phyloP scores from a whole-genome alignment of 2,329 filamentous ascomycete genomes.

The Epichloe coenophiala region DNA sequence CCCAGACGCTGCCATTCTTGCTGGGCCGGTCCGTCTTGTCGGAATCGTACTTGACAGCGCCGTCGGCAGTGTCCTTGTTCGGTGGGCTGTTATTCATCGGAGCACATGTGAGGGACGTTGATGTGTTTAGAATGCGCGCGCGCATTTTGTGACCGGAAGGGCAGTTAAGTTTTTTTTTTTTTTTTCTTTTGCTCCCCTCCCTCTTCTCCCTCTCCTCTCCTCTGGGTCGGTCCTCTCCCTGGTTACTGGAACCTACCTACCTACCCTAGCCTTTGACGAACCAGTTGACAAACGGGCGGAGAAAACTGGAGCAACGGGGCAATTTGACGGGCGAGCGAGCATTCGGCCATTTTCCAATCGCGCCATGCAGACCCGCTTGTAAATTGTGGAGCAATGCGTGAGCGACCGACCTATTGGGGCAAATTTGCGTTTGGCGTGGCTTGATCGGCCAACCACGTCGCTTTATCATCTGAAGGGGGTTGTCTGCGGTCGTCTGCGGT shows the following conservation, averaged over 20 bases:
- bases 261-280: too few species aligned
- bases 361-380: background rate
- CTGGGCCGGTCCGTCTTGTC: constrained; percentile 7
- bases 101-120: background rate
- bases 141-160: background rate
- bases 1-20: constrained; percentile 3
- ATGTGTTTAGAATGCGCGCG: background rate
- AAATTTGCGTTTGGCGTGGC: background rate
- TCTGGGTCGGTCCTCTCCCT: too few species aligned
- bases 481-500: too few species aligned
- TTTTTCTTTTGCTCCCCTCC: background rate
- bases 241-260: too few species aligned
- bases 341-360: background rate
- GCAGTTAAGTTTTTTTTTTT: background rate
- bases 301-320: constrained; percentile 1
- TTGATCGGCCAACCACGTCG: background rate
- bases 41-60: constrained; percentile 3
- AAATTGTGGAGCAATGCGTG: background rate
- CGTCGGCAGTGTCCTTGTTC: background rate
- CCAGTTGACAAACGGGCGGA: background rate
- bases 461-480: too few species aligned
- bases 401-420: background rate
- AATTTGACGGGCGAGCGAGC: background rate
- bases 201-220: background rate
- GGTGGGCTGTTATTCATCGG: background rate